Evolutionary conservation across 148 eudicot genomes (phyloP).

Genomic region (Dysphania ambrosioides): DNA sequence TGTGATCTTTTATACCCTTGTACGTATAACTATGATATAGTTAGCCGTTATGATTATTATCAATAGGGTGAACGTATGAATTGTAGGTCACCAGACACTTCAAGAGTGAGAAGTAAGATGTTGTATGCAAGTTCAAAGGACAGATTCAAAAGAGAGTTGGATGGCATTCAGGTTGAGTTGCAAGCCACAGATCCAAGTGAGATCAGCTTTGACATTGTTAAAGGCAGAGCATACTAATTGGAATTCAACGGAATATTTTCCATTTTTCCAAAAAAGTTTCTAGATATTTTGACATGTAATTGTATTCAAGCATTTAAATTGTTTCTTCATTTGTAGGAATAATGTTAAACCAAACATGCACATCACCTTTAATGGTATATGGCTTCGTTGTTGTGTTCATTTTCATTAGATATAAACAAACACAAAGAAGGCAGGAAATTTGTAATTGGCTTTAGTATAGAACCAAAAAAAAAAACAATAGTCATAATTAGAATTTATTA

Average conservation of each 20-base stretch:
- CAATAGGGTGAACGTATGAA: neutral
- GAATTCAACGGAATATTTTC: no score
- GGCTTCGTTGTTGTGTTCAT: neutral
- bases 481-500: neutral
- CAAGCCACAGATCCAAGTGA: slow-evolving; percentile 50
- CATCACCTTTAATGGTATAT: neutral
- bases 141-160: slow-evolving; percentile 44
- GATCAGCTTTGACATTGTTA: slow-evolving; percentile 40
- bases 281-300: neutral
- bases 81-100: slow-evolving; percentile 43
- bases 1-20: no score
- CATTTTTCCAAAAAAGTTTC: no score
- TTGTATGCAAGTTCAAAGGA: slow-evolving; percentile 47
- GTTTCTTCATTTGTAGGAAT: slow-evolving; percentile 10
- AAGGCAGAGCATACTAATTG: slow-evolving; percentile 32
- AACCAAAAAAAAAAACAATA: no score
- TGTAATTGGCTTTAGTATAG: neutral
- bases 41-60: neutral
- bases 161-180: slow-evolving; percentile 45
- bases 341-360: slow-evolving; percentile 1
- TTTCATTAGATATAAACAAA: neutral
- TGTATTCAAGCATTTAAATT: neutral
- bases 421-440: neutral
- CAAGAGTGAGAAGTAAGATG: slow-evolving; percentile 51
- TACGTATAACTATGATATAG: neutral